A percentile compares a stretch with the other conserved stretches of the same genome.
Evolutionary conservation across 176 grass and related monocot species (phyloP).

Genomic region (Aegilops speltoides): DNA sequence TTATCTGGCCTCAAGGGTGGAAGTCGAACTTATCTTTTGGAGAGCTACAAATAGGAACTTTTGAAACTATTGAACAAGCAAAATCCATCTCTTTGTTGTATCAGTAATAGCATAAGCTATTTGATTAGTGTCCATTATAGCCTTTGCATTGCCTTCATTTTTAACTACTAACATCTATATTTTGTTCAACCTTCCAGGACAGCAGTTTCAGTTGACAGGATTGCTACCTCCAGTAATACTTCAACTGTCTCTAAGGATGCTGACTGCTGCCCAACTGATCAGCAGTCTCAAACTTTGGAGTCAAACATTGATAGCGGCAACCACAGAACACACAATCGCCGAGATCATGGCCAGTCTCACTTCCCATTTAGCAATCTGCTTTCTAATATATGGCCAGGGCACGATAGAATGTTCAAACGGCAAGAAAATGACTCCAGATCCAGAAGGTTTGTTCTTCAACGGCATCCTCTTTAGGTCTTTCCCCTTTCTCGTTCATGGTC

Average conservation of each 20-base stretch:
- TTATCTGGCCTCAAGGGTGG: background rate
- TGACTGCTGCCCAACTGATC: slow-evolving; percentile 23
- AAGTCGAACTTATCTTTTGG: background rate
- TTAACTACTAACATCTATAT: slow-evolving; percentile 1
- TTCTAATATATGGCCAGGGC: slow-evolving; percentile 64
- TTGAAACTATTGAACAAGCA: background rate
- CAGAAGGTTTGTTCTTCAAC: slow-evolving; percentile 37
- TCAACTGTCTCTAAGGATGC: slow-evolving; percentile 32
- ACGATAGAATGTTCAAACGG: slow-evolving; percentile 38
- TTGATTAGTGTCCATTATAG: slow-evolving; percentile 7
- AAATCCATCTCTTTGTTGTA: background rate
- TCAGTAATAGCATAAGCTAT: background rate
- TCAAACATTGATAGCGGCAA: slow-evolving; percentile 20
- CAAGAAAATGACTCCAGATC: slow-evolving; percentile 30
- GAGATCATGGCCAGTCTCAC: slow-evolving; percentile 34
- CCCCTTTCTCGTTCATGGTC: background rate
- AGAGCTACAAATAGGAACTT: background rate
- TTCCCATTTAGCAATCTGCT: slow-evolving; percentile 71
- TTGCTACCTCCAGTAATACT: slow-evolving; percentile 31
- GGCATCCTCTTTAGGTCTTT: background rate
- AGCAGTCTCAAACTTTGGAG: slow-evolving; percentile 18
- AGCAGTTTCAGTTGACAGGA: slow-evolving; percentile 55
- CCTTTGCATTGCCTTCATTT: background rate
- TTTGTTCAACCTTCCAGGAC: slow-evolving; percentile 43
- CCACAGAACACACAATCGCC: slow-evolving; percentile 20